Conservation (phyloP, 2,329 filamentous ascomycete genomes). For the Chrysoporthe puriensis region DNA sequence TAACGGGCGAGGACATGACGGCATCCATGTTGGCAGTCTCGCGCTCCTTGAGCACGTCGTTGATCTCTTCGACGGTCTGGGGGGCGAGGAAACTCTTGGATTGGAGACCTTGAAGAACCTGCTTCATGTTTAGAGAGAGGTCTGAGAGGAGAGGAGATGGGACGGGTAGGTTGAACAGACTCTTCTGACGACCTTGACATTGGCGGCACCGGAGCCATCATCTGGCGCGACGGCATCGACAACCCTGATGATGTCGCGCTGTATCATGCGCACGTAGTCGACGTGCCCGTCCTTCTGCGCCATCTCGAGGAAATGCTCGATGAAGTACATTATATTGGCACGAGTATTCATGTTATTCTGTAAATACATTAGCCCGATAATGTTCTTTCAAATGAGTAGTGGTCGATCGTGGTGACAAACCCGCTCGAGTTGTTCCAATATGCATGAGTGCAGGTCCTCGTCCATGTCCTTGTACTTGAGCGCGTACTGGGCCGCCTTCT, state of each 20-base stretch:
- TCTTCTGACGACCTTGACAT: constrained; percentile 88
- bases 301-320: constrained; percentile 91
- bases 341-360: constrained; percentile 94
- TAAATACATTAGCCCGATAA: constrained; percentile 25
- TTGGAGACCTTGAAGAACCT: constrained; percentile 72
- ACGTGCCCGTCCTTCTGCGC: constrained; percentile 74
- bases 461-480: constrained; percentile 93
- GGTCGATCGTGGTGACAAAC: constrained; percentile 46
- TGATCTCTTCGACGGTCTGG: constrained; percentile 77
- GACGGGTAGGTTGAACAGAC: constrained; percentile 46
- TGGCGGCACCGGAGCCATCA: constrained; percentile 85
- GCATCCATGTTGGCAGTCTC: constrained; percentile 66
- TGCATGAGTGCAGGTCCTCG: constrained; percentile 96
- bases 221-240: constrained; percentile 90
- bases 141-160: background rate
- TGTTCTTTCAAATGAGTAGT: constrained; percentile 8
- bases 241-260: constrained; percentile 87
- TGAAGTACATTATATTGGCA: constrained; percentile 99
- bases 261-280: constrained; percentile 91
- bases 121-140: background rate
- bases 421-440: constrained; percentile 90
- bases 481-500: constrained; percentile 93
- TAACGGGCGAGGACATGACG: constrained; percentile 53
- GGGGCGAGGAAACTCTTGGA: constrained; percentile 72
- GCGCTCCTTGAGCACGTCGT: constrained; percentile 79